phyloP scores from a whole-genome alignment of 495 filamentous ascomycete species.

The Staphylotrichum tortipilum region DNA sequence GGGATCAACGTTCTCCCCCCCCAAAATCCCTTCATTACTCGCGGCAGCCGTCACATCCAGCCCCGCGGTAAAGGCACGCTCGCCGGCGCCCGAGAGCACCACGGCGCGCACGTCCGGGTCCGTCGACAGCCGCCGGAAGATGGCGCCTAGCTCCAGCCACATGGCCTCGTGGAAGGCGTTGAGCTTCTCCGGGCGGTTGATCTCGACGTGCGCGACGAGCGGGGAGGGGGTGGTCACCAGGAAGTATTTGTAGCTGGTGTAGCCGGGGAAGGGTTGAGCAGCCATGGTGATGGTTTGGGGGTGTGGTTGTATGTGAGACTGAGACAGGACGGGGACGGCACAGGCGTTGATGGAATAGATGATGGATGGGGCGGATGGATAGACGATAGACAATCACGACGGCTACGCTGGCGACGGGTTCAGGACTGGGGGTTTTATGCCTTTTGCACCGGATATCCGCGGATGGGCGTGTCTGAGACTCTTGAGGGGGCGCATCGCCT shows the following conservation, averaged over 20 bases:
- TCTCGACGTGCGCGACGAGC: constrained; percentile 84
- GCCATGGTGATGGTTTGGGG: neutral
- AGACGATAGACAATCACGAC: too few species aligned
- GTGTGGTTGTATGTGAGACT: neutral
- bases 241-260: constrained; percentile 60
- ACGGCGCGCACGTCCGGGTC: constrained; percentile 68
- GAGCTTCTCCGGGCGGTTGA: constrained; percentile 80
- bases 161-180: constrained; percentile 87
- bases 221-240: constrained; percentile 60
- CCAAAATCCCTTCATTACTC: constrained; percentile 33
- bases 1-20: constrained; percentile 36
- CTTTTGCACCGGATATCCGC: neutral
- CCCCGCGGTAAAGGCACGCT: constrained; percentile 76
- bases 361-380: too few species aligned
- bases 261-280: constrained; percentile 9
- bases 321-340: too few species aligned
- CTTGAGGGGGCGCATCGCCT: too few species aligned
- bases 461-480: too few species aligned
- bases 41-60: constrained; percentile 64
- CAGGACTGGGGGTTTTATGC: too few species aligned
- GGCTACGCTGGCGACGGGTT: too few species aligned
- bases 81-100: constrained; percentile 74
- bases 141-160: constrained; percentile 70
- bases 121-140: constrained; percentile 67
- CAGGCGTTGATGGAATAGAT: too few species aligned